These are phyloP conservation scores for Isoetes engelmannii DNA, from an alignment of 83 land plant genomes.

Conservation along the genomic window DNA sequence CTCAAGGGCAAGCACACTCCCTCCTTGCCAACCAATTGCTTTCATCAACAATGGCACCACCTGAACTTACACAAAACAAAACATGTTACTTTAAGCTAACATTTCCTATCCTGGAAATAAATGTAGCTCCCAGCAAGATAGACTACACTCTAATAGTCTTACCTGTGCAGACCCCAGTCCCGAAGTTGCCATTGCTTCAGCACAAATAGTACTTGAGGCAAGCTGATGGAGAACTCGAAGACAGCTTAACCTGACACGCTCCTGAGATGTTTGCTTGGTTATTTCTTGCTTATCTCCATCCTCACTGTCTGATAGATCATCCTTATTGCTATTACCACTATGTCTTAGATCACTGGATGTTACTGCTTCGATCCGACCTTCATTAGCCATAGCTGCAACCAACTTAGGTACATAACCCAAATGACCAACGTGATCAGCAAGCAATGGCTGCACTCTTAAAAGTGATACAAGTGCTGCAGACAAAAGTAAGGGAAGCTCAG, in stretches of 20 bases:
- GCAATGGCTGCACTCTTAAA: constrained; percentile 86
- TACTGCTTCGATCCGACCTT: constrained; percentile 84
- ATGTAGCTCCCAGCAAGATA: background rate
- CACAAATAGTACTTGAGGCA: constrained; percentile 95
- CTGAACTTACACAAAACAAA: constrained; percentile 23
- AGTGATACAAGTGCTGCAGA: constrained; percentile 96
- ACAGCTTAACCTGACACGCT: constrained; percentile 93
- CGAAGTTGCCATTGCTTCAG: constrained; percentile 99
- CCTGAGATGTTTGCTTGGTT: constrained; percentile 68
- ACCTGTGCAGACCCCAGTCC: constrained; percentile 95
- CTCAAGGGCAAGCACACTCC: constrained; percentile 94
- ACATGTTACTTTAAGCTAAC: background rate
- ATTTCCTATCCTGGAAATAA: background rate
- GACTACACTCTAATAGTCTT: background rate
- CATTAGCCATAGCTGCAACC: constrained; percentile 96
- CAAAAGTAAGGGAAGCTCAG: constrained; percentile 87
- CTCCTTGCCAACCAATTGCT: constrained; percentile 99
- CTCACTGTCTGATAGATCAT: constrained; percentile 45
- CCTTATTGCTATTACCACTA: constrained; percentile 14
- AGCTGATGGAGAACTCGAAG: constrained; percentile 95
- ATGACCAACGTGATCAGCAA: constrained; percentile 98
- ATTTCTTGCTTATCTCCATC: constrained; percentile 39
- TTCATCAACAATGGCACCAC: constrained; percentile 98
- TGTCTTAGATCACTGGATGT: constrained; percentile 47
- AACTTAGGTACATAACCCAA: constrained; percentile 98